phyloP scores from a whole-genome alignment of 192 early-diverging fungal species.

The Chytriomyces sp. region DNA sequence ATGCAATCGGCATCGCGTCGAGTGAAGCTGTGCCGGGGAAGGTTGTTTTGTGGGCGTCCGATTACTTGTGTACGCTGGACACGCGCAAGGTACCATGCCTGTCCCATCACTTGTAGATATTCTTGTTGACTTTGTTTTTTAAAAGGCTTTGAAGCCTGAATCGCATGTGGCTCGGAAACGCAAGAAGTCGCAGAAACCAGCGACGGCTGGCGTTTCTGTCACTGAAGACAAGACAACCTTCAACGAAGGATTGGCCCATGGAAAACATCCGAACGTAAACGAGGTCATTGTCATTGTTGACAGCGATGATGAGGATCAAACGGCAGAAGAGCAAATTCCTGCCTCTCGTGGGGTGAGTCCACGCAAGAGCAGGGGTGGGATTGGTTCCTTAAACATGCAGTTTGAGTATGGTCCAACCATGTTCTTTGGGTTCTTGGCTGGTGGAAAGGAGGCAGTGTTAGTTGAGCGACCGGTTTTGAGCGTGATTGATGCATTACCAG shows the following conservation, averaged over 20 bases:
- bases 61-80: constrained; percentile 76
- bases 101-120: not conserved
- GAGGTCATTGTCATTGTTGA: constrained; percentile 14
- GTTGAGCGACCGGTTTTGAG: constrained; percentile 86
- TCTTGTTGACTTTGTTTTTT: constrained; percentile 1
- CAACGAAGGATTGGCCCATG: constrained; percentile 32
- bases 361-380: not conserved
- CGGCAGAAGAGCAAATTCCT: constrained; percentile 5
- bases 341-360: constrained; percentile 5
- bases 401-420: constrained; percentile 85
- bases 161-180: constrained; percentile 13
- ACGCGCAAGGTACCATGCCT: constrained; percentile 44
- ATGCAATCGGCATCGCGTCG: constrained; percentile 72
- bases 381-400: constrained; percentile 58
- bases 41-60: constrained; percentile 69
- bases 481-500: constrained; percentile 76
- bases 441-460: constrained; percentile 73
- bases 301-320: constrained; percentile 20
- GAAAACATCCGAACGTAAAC: not conserved
- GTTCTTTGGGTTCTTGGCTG: constrained; percentile 70
- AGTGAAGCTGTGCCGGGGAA: constrained; percentile 65
- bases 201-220: constrained; percentile 37
- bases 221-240: constrained; percentile 42
- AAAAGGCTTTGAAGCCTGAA: constrained; percentile 33
- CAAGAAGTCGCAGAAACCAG: constrained; percentile 12